Evolutionary conservation across 768 basidiomycete genomes (phyloP).

Genomic region (Auricularia auricula-judae): DNA sequence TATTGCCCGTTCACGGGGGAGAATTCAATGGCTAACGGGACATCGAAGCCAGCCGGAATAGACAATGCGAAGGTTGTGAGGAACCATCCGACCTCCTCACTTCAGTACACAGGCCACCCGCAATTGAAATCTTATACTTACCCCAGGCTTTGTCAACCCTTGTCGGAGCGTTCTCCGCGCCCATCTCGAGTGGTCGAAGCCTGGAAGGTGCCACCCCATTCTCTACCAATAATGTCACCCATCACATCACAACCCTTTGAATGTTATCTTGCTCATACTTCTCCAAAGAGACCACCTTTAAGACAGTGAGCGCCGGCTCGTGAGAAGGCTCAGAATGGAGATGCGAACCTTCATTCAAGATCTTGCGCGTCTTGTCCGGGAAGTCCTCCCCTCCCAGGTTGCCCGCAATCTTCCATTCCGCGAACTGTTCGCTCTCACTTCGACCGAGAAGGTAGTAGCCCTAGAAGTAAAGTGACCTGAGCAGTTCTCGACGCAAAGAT

Average conservation of each 20-base stretch:
- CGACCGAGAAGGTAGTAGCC: slow-evolving; percentile 18
- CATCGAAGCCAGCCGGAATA: slow-evolving; percentile 14
- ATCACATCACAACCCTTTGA: background rate
- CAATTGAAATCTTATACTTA: background rate
- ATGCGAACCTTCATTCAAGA: slow-evolving; percentile 17
- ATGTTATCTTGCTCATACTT: slow-evolving; percentile 12
- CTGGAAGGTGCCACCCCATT: slow-evolving; percentile 18
- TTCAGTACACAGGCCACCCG: slow-evolving; percentile 8
- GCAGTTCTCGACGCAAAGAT: too few species aligned
- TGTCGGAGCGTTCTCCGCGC: background rate
- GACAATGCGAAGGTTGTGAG: slow-evolving; percentile 18
- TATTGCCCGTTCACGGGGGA: slow-evolving; percentile 12
- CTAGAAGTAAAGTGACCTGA: too few species aligned
- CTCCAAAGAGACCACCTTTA: slow-evolving; percentile 16
- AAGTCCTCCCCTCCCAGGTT: slow-evolving; percentile 18
- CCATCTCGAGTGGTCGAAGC: slow-evolving; percentile 15
- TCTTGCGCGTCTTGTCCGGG: slow-evolving; percentile 19
- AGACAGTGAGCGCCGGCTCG: background rate
- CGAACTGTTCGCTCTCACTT: slow-evolving; percentile 10
- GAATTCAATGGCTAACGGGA: slow-evolving; percentile 16
- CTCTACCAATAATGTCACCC: background rate
- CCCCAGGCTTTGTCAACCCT: background rate
- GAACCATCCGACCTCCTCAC: slow-evolving; percentile 16
- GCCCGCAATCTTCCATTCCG: slow-evolving; percentile 16
- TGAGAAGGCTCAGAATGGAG: background rate